A percentile compares a stretch with the other conserved stretches of the same genome.
phyloP scores from a whole-genome alignment of 2,329 filamentous ascomycete species.

The Pseudogymnoascus sp. region DNA sequence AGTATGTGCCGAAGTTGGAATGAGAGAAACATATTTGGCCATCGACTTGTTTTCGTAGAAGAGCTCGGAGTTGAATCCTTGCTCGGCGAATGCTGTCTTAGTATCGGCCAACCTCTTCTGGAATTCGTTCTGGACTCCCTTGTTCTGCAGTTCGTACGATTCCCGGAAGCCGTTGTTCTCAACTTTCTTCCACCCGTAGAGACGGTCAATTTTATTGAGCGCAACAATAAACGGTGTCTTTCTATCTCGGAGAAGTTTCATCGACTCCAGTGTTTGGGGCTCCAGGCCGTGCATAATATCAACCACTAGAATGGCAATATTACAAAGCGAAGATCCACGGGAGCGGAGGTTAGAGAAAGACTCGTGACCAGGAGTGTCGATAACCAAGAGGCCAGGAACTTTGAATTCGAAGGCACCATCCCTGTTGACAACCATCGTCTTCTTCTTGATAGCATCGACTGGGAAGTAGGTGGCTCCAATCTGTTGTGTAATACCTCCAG shows the following conservation, averaged over 20 bases:
- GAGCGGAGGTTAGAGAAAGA: slow-evolving; percentile 98
- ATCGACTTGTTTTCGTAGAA: slow-evolving; percentile 98
- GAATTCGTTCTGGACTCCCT: slow-evolving; percentile 91
- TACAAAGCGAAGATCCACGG: slow-evolving; percentile 94
- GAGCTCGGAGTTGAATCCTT: slow-evolving; percentile 95
- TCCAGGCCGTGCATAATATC: slow-evolving; percentile 99
- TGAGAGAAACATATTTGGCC: slow-evolving; percentile 87
- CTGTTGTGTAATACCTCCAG: slow-evolving; percentile 98
- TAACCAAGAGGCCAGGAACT: slow-evolving; percentile 90
- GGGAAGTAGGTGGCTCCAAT: slow-evolving; percentile 99
- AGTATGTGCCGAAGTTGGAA: slow-evolving; percentile 96
- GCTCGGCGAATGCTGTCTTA: slow-evolving; percentile 89
- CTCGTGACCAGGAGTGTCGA: slow-evolving; percentile 99
- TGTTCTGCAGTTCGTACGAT: slow-evolving; percentile 80
- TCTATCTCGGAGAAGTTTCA: slow-evolving; percentile 83
- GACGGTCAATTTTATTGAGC: slow-evolving; percentile 98
- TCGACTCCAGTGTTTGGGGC: slow-evolving; percentile 93
- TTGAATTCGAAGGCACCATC: slow-evolving; percentile 92
- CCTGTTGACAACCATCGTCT: slow-evolving; percentile 87
- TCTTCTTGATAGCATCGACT: slow-evolving; percentile 82
- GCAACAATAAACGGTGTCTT: slow-evolving; percentile 98
- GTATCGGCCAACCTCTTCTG: slow-evolving; percentile 81
- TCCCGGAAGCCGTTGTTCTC: slow-evolving; percentile 98
- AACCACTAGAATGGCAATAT: slow-evolving; percentile 97
- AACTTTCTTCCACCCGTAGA: slow-evolving; percentile 98